Evolutionary conservation across 1,284 basidiomycete genomes (phyloP).

Genomic region (Golubevia pallescens): DNA sequence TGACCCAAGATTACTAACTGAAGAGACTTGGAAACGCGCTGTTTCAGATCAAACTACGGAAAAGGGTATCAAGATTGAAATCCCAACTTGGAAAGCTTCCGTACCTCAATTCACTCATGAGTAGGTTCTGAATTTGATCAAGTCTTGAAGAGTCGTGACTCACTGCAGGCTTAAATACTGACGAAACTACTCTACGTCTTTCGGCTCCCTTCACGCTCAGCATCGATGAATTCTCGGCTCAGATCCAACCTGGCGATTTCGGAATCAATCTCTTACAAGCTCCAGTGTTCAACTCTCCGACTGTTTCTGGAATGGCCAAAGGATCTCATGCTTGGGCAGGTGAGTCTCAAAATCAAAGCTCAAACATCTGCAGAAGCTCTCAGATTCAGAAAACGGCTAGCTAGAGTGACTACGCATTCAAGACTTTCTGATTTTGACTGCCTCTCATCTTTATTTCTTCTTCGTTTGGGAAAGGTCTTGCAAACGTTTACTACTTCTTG

Average conservation of each 20-base stretch:
- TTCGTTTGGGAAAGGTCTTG: background rate
- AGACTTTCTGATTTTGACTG: no score
- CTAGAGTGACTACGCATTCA: no score
- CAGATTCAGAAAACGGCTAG: no score
- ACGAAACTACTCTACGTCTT: no score
- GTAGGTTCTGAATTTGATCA: background rate
- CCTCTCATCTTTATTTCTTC: no score
- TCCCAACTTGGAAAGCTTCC: background rate
- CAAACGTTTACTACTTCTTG: background rate
- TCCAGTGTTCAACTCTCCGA: background rate
- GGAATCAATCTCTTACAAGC: background rate
- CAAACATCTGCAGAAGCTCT: no score
- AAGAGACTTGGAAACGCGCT: background rate
- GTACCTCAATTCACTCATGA: background rate
- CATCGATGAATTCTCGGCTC: background rate
- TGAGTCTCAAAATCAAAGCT: background rate
- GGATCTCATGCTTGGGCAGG: background rate
- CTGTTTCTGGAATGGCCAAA: background rate
- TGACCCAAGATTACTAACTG: background rate
- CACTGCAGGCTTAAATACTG: no score
- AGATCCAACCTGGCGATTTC: background rate
- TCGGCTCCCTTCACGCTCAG: background rate
- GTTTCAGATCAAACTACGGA: background rate
- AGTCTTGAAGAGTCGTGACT: no score
- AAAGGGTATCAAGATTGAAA: background rate